A percentile compares a stretch with the other conserved stretches of the same genome.
phyloP scores from a whole-genome alignment of 108 stramenopile genomes.

The Epithemia pelagica region DNA sequence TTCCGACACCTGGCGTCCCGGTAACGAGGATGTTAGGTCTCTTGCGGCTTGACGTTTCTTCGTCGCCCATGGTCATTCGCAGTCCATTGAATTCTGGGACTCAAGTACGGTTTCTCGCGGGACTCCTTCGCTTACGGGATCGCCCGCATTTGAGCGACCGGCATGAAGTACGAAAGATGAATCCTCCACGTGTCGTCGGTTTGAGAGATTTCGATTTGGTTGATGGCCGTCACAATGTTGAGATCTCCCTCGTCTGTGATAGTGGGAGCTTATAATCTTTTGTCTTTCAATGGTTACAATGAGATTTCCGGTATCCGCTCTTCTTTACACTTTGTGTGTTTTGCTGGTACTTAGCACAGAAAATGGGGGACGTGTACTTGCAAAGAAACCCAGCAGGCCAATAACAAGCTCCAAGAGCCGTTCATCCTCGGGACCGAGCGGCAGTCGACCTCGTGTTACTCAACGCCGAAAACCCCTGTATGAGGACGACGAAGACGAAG shows the following conservation, averaged over 20 bases:
- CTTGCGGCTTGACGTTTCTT: slow-evolving; percentile 6
- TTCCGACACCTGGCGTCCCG: slow-evolving; percentile 84
- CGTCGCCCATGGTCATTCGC: slow-evolving; percentile 13
- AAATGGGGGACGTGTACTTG: not conserved
- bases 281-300: no score
- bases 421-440: not conserved
- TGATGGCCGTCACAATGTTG: no score
- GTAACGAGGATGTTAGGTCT: slow-evolving; percentile 88
- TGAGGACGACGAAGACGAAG: slow-evolving; percentile 18
- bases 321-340: not conserved
- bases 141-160: no score
- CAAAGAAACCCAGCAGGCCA: not conserved
- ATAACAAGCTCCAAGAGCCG: not conserved
- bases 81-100: no score
- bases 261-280: no score
- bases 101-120: no score
- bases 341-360: not conserved
- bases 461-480: not conserved
- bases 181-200: no score
- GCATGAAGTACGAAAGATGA: no score
- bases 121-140: no score
- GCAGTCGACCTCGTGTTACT: not conserved
- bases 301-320: not conserved
- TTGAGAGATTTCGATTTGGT: no score
- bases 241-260: no score